Conservation (phyloP, 352 stramenopile species). For the Phytophthora foliorum region DNA sequence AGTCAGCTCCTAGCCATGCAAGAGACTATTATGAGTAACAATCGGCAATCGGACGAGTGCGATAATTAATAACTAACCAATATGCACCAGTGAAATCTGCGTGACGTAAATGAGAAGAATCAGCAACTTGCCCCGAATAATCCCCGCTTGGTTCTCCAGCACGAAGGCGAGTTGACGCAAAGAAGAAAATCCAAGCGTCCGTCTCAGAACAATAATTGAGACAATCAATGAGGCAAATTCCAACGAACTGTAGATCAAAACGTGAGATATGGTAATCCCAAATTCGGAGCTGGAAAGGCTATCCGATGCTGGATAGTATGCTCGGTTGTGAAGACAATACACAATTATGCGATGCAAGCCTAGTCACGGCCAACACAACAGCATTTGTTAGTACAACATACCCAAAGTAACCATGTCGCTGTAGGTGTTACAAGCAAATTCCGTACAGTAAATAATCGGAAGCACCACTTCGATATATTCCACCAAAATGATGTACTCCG, state of each 20-base stretch:
- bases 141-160: constrained; percentile 25
- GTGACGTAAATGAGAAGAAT: constrained; percentile 47
- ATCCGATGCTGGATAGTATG: constrained; percentile 25
- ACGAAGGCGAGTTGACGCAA: constrained; percentile 47
- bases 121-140: constrained; percentile 42
- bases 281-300: constrained; percentile 11
- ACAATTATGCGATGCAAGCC: constrained; percentile 21
- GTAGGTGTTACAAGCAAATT: no score
- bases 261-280: constrained; percentile 5
- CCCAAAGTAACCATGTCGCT: not conserved
- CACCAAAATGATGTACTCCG: constrained; percentile 48
- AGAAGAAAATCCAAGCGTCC: constrained; percentile 27
- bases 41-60: no score
- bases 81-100: constrained; percentile 37
- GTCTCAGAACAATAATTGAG: constrained; percentile 20
- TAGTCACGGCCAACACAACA: no score
- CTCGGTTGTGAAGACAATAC: constrained; percentile 34
- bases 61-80: no score
- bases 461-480: constrained; percentile 55
- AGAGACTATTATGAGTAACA: no score
- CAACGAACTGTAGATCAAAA: constrained; percentile 25
- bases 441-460: constrained; percentile 44
- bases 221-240: constrained; percentile 26
- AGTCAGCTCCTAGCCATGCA: no score
- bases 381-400: not conserved